Conservation (phyloP, 202 grass and related monocot species). For the Thinopyrum obtusiflorum region DNA sequence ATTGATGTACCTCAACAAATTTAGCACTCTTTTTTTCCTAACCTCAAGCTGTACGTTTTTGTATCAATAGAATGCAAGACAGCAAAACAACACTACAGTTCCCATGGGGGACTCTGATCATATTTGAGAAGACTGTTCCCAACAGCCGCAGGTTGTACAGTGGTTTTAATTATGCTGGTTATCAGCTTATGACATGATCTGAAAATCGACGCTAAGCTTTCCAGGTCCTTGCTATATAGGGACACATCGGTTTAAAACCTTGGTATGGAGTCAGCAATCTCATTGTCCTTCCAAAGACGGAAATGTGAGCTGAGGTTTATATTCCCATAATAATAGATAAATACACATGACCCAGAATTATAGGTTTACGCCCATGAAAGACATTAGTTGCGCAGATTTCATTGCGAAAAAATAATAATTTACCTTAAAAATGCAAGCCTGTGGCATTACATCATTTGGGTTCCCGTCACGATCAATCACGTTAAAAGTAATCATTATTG, state of each 20-base stretch:
- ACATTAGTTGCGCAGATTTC: neutral
- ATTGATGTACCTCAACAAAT: neutral
- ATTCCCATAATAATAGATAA: constrained; percentile 5
- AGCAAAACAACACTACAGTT: neutral
- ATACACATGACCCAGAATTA: constrained; percentile 6
- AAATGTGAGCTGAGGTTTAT: constrained; percentile 10
- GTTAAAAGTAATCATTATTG: constrained; percentile 99
- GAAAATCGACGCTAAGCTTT: neutral
- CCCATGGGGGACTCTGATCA: neutral
- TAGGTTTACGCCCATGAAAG: neutral
- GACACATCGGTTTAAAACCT: neutral
- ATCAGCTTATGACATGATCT: constrained; percentile 2
- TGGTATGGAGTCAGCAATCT: constrained; percentile 16
- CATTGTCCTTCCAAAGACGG: neutral
- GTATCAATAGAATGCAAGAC: neutral
- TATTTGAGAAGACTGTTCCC: neutral
- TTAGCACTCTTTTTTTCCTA: constrained; percentile 5
- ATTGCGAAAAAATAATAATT: constrained; percentile 15
- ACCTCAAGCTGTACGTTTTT: constrained; percentile 8
- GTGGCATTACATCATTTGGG: constrained; percentile 82
- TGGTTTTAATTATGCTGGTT: neutral
- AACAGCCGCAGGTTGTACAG: neutral
- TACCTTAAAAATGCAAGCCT: constrained; percentile 99
- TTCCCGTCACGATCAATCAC: constrained; percentile 87
- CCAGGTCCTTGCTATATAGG: neutral